Evolutionary conservation across 176 grass and related monocot species (phyloP), one percentile per base, ranked within the genome.

Genomic region (Oryza glaberrima): DNA sequence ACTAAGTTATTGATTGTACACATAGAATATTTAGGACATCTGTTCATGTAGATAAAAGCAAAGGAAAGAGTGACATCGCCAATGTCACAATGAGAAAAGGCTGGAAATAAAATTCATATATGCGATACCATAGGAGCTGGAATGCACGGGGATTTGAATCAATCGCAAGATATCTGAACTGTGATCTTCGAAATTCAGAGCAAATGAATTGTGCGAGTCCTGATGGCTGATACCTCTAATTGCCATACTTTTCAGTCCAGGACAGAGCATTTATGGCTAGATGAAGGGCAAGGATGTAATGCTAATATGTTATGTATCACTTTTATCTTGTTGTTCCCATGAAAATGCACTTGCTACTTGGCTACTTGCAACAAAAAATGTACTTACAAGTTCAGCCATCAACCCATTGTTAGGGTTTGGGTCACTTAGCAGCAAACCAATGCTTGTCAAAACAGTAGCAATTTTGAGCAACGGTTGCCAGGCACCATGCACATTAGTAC

Each of bases 401-500:
- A 93, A 87, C 19, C 90, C 95, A 77, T 95, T 91, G 68, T 98
- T 89, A 64, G 93, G 95, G 79, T 95, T 98, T 46, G 93, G 94
- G 9, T 90, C 91, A 81, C 79, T 86, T 84, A 90, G 69, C 71
- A 97, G 82, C 82, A 94, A 90, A 75, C 92, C 80, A 77, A 98
- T 95, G 76, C 95, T 95, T 65, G 58, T 93, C 82, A 98, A 81
- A 82, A 93, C 73, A 67, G 89, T 98, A 61, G 85, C 87, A 85
- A 98, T 91, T 76, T 98, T 98, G 30, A 95, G 81, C 35, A 93
- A 95, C 34, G 93, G 95, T 81, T 95, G 89, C 93, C 95, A 98
- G 38, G 91, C 87, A 67, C 95, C 95, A 91, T 95, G 75, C 77
- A 79, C 40, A 77, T 47, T 6, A 79, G 14, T 51, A 70, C 67